Base-by-base conservation (phyloP, 106 monocot species). In the Phalaenopsis aphrodite region DNA sequence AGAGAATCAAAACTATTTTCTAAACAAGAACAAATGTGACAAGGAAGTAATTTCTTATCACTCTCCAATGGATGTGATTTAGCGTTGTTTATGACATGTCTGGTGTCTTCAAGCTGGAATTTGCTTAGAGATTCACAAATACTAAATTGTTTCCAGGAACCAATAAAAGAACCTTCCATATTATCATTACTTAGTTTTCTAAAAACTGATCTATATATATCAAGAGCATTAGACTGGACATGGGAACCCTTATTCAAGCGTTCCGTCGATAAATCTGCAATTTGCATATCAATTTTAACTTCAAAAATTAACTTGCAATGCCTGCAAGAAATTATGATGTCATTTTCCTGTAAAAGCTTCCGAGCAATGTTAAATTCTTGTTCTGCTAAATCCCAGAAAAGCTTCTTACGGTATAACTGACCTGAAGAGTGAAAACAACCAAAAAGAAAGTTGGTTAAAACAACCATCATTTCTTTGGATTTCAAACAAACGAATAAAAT, bases 341-440 rank as follows among this genome's bases (percentile, higher is more conserved):
- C 81, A 84, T 83, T 85, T 79, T 94, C 80, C 37, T 4, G 52
- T 41, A 97, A 76, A 85, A 87, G 78, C 24, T 76, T 85, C 86
- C 74, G 81, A 66, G 94, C 90, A 78, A 15, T 57, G 8, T 74
- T 78, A 23, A 97, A 78, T 78, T 97, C 94, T 65, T 81, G 73
- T 74, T 94, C 87, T 55, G 92, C 90, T 65, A 88, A 74, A 73
- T 94, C 89, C 85, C 85, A 94, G 18, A 80, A 68, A 38, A 86
- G 88, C 48, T 88, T 86, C 81, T 88, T 97, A 21, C 88, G 52
- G 68, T 94, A 94, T 76, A 97, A 68, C 79, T 92, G 79, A 79
- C 92, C 96, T 97, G 80, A 21, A 66, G 79, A 75, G 76, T 7
- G 77, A n/a, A 76, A 77, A 64, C 12, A 36, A 9, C 30, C 43